Percentiles rank a stretch among this genome's conserved stretches.
phyloP scores from a whole-genome alignment of 108 stramenopile genomes.

The Schizochytrium sp. region DNA sequence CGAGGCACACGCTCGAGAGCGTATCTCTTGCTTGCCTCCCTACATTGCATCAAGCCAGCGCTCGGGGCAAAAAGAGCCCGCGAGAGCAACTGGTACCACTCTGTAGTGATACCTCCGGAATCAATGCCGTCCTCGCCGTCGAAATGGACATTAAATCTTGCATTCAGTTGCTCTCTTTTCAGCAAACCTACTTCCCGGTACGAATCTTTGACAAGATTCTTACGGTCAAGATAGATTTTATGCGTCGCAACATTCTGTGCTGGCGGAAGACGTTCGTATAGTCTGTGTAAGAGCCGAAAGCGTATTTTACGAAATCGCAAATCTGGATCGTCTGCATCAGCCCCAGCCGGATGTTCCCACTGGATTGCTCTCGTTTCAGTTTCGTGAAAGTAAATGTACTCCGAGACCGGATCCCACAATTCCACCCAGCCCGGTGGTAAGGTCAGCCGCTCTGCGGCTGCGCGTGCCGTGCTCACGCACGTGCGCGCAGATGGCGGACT shows the following conservation, averaged over 20 bases:
- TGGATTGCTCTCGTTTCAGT: neutral
- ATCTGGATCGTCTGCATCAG: neutral
- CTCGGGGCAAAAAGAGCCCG: neutral
- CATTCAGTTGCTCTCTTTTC: neutral
- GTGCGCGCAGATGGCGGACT: neutral
- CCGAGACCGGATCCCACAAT: neutral
- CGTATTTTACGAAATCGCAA: neutral
- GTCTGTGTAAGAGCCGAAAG: neutral
- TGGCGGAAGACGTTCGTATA: neutral
- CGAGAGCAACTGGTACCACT: slow-evolving; percentile 21
- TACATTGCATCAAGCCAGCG: neutral
- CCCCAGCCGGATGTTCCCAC: neutral
- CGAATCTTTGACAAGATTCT: neutral
- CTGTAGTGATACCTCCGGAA: slow-evolving; percentile 22
- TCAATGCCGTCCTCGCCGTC: slow-evolving; percentile 27
- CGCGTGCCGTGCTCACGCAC: neutral
- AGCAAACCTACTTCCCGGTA: neutral
- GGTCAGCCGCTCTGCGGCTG: neutral
- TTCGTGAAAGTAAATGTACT: neutral
- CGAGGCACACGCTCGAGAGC: neutral
- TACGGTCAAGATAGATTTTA: neutral
- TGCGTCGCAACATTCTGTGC: neutral
- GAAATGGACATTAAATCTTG: neutral
- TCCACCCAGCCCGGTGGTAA: neutral
- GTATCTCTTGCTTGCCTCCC: neutral